Percentiles rank a stretch among this genome's conserved stretches.
Evolutionary conservation across 805 yeast genomes (phyloP).

Genomic region (Starmerella khaoyaiensis): DNA sequence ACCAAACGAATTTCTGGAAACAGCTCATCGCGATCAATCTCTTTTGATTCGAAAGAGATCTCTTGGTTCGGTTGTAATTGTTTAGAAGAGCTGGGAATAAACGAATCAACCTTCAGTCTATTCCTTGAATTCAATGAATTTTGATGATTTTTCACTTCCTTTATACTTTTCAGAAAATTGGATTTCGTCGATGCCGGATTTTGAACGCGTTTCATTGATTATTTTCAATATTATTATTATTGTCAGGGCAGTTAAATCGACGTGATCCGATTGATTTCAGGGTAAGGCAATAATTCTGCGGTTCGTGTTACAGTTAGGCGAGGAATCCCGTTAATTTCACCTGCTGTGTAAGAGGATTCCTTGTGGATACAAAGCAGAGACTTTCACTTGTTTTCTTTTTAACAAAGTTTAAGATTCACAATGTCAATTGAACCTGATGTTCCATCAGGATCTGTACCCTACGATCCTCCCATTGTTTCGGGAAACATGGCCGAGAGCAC

Average conservation of each 20-base stretch:
- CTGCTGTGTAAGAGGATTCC: not conserved
- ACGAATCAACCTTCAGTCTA: not conserved
- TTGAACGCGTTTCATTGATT: too few relatives aligned
- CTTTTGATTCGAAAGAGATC: too few relatives aligned
- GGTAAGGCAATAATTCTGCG: too few relatives aligned
- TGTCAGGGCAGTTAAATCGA: too few relatives aligned
- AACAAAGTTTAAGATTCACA: too few relatives aligned
- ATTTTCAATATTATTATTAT: too few relatives aligned
- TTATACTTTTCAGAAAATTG: not conserved
- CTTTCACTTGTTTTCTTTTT: not conserved
- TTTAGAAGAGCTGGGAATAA: not conserved
- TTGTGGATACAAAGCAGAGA: not conserved
- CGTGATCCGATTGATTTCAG: too few relatives aligned
- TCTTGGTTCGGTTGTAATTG: too few relatives aligned
- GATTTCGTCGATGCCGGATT: not conserved
- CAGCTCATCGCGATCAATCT: too few relatives aligned
- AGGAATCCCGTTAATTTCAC: not conserved
- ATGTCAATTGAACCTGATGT: conserved; percentile 16
- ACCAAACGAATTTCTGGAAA: conserved; percentile 16
- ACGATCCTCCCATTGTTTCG: conserved; percentile 6
- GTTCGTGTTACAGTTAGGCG: too few relatives aligned
- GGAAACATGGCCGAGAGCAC: conserved; percentile 5
- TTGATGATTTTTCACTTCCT: not conserved
- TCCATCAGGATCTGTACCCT: conserved; percentile 5
- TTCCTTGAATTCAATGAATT: not conserved